Base-by-base conservation (phyloP, 306 rosid species). In the Ormosia emarginata region DNA sequence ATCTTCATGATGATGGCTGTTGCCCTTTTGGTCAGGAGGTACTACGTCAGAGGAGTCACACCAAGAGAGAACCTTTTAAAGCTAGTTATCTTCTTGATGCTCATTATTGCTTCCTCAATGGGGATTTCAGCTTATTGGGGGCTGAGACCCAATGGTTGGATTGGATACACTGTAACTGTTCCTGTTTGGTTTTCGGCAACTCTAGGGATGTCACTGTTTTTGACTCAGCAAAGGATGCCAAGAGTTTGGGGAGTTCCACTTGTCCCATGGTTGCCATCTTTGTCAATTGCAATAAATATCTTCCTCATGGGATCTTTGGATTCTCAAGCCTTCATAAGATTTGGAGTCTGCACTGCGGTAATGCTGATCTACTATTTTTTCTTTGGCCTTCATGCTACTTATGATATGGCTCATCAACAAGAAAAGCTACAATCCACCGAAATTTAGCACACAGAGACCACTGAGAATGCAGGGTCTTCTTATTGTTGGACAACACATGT, bases 171-270 rank as follows among this genome's bases (percentile, higher is more conserved):
- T 0, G 41, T 90, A 13, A 83, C 86, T 0, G 76, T 93, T 50
- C 97, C 97, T 55, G 1, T 87, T 67, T 91, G 97, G 98, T 90
- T 93, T 82, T 79, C 91, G 68, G 84, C 87, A 11, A 91, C 97
- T 58, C 71, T 85, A 39, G 94, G 91, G 13, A 84, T 93, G 70
- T 77, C 90, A 14, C 4, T 89, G 13, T 73, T 83, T 59, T 67
- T 91, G 76, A 84, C 86, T 18, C 90, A 87, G 71, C 92, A 90
- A 82, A 90, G 94, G 80, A 67, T 47, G 15, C 94, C 98, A 4
- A 93, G 58, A 61, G 88, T 91, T 75, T 93, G 97, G 98, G 98
- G 92, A 0, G 98, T 93, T 53, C 98, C 97, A 2, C 91, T 91
- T 66, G 97, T 93, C 7, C 98, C 98, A 24, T 91, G 98, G 97